phyloP scores from a whole-genome alignment of 2,329 filamentous ascomycete species.

The Pseudomassariella vexata region DNA sequence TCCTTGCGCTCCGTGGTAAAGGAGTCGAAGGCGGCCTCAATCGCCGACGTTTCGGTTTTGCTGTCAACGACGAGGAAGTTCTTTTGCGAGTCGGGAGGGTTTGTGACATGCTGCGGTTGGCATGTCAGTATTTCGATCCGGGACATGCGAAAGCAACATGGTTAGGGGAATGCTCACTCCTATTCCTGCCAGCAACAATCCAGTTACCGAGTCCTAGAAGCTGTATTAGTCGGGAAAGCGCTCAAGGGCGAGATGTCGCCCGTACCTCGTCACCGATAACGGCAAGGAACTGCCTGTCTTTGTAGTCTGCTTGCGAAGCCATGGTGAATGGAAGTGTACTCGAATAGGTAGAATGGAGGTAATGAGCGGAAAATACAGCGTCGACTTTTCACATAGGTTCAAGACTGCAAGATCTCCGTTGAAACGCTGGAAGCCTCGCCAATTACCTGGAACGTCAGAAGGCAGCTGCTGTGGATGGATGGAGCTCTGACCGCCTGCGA shows the following conservation, averaged over 20 bases:
- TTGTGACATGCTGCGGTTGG: conserved; percentile 71
- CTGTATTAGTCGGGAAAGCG: conserved; percentile 6
- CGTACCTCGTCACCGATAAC: conserved; percentile 94
- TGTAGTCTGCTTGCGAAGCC: conserved; percentile 53
- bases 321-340: conserved; percentile 32
- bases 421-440: background rate
- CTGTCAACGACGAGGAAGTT: conserved; percentile 96
- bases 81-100: conserved; percentile 83
- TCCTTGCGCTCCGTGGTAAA: conserved; percentile 91
- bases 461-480: too few relatives aligned
- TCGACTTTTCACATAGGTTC: too few relatives aligned
- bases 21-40: conserved; percentile 83
- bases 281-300: conserved; percentile 91
- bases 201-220: conserved; percentile 84
- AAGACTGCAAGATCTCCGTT: too few relatives aligned
- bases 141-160: background rate
- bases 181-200: conserved; percentile 88
- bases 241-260: background rate
- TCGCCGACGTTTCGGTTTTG: conserved; percentile 84
- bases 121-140: conserved; percentile 1
- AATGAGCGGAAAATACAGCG: too few relatives aligned
- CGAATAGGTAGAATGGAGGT: too few relatives aligned
- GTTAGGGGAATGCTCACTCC: conserved; percentile 52
- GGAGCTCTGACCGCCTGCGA: conserved; percentile 7
- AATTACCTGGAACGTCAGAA: too few relatives aligned